phyloP scores from a whole-genome alignment of 2,329 filamentous ascomycete species.

The Tolypocladium inflatum region DNA sequence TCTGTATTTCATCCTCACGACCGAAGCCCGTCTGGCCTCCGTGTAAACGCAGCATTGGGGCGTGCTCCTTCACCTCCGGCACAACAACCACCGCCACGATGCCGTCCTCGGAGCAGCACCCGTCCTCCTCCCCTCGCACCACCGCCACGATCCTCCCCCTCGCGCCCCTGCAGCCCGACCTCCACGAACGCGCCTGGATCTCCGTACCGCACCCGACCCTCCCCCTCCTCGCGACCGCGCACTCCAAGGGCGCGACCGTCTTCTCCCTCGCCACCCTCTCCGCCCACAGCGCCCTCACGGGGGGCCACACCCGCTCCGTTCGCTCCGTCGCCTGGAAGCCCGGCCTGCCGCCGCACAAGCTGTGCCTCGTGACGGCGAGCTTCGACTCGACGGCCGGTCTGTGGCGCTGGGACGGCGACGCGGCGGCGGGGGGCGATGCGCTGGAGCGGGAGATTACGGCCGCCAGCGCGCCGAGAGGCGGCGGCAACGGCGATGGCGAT shows the following conservation, averaged over 20 bases:
- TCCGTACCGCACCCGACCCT: conserved; percentile 77
- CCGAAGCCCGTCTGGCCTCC: neutral
- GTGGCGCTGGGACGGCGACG: conserved; percentile 58
- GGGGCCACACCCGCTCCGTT: conserved; percentile 87
- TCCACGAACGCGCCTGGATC: conserved; percentile 72
- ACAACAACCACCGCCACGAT: neutral
- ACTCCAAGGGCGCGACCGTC: conserved; percentile 78
- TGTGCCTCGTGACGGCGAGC: conserved; percentile 81
- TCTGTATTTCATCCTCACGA: neutral
- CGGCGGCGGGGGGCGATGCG: conserved; percentile 1
- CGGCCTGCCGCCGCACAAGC: conserved; percentile 46
- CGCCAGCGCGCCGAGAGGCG: conserved; percentile 29
- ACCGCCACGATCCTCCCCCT: conserved; percentile 31
- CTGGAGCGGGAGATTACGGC: neutral
- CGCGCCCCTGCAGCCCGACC: conserved; percentile 42
- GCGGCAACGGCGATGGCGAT: conserved; percentile 30
- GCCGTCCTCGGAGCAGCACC: neutral
- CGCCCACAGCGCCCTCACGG: conserved; percentile 68
- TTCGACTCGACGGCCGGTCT: conserved; percentile 89
- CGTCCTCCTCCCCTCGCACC: neutral
- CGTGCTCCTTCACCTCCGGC: neutral
- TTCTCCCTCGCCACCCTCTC: conserved; percentile 79
- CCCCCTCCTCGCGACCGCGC: conserved; percentile 80
- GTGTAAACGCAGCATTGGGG: neutral
- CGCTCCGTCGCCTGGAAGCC: conserved; percentile 85